Evolutionary conservation across 2,329 filamentous ascomycete genomes (phyloP).

Genomic region (Arachnomyces sp.): DNA sequence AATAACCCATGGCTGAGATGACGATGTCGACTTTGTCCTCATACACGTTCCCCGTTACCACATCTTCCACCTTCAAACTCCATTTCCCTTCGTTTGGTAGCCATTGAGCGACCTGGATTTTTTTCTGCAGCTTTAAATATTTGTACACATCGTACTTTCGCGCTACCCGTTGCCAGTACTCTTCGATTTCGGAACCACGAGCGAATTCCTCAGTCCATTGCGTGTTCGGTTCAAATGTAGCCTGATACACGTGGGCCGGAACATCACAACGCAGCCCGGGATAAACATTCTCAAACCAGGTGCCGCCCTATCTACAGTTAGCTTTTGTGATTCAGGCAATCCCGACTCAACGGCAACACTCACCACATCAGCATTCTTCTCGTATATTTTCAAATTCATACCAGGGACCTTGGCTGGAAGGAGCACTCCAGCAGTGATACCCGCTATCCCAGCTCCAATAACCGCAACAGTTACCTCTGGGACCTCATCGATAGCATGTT

Average conservation of each 20-base stretch:
- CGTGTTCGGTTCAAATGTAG: conserved; percentile 59
- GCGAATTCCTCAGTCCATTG: conserved; percentile 64
- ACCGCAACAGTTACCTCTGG: conserved; percentile 49
- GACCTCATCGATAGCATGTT: conserved; percentile 44
- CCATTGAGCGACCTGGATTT: conserved; percentile 53
- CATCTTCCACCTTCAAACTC: conserved; percentile 41
- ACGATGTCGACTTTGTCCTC: conserved; percentile 53
- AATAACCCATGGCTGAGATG: conserved; percentile 56
- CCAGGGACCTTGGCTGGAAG: conserved; percentile 62
- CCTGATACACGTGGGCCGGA: conserved; percentile 63
- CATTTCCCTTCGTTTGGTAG: conserved; percentile 46
- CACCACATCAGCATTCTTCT: conserved; percentile 62
- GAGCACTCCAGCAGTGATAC: conserved; percentile 57
- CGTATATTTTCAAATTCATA: conserved; percentile 58
- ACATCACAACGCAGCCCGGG: conserved; percentile 63
- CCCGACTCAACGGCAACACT: conserved; percentile 22
- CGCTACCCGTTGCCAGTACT: conserved; percentile 59
- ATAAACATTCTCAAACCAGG: conserved; percentile 47
- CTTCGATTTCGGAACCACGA: conserved; percentile 57
- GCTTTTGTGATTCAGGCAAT: conserved; percentile 45
- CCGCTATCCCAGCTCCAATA: conserved; percentile 57
- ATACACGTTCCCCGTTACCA: conserved; percentile 24
- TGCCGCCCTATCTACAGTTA: conserved; percentile 46
- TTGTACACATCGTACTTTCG: conserved; percentile 58
- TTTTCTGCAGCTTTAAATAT: conserved; percentile 48